Percentiles rank a stretch among this genome's conserved stretches.
Evolutionary conservation across 2,329 filamentous ascomycete species (phyloP).

Genomic region (Claviceps arundinis): DNA sequence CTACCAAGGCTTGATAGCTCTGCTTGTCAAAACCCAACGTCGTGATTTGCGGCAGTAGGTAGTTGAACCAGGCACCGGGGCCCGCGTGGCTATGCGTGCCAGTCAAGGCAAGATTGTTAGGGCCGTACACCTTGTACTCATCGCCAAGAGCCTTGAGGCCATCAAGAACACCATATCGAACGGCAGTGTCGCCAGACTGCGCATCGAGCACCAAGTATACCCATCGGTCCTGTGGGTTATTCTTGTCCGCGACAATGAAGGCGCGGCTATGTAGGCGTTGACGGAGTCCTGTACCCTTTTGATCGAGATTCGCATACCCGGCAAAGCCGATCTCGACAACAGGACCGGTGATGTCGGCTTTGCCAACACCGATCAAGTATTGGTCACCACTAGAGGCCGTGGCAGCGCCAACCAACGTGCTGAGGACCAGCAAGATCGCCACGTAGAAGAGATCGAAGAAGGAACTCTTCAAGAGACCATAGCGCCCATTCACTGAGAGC

Average conservation of each 20-base stretch:
- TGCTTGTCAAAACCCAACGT: conserved; percentile 75
- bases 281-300: conserved; percentile 70
- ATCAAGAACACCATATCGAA: conserved; percentile 75
- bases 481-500: not conserved
- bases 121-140: conserved; percentile 61
- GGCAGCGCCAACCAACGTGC: not conserved
- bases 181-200: conserved; percentile 76
- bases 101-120: conserved; percentile 76
- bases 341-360: conserved; percentile 52
- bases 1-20: conserved; percentile 79
- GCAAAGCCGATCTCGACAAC: conserved; percentile 86
- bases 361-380: conserved; percentile 42
- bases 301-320: conserved; percentile 78
- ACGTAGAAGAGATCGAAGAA: conserved; percentile 5
- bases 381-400: conserved; percentile 13
- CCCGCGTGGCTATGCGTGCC: conserved; percentile 90
- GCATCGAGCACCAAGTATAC: conserved; percentile 82
- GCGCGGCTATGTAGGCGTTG: conserved; percentile 81
- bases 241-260: conserved; percentile 67
- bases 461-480: conserved; percentile 1
- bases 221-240: conserved; percentile 56
- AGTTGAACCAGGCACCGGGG: conserved; percentile 88
- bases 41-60: conserved; percentile 82
- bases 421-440: not conserved
- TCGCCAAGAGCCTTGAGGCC: conserved; percentile 55